Evolutionary conservation across 108 stramenopile genomes (phyloP).

Genomic region (Aurantiochytrium sp.): DNA sequence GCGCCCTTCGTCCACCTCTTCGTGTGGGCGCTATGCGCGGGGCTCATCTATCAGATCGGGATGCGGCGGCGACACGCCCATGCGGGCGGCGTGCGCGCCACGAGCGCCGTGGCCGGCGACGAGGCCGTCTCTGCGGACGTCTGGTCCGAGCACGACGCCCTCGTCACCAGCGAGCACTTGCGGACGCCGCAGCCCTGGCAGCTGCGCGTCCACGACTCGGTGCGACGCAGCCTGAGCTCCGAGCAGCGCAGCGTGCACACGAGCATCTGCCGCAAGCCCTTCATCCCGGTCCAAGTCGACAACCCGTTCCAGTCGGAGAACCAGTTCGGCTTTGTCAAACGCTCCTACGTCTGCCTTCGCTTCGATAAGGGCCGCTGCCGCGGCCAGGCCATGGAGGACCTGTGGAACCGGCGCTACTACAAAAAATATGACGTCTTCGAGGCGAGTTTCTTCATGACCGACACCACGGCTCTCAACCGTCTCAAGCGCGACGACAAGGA

Average conservation of each 20-base stretch:
- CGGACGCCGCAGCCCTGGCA: neutral
- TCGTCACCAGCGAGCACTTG: neutral
- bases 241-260: neutral
- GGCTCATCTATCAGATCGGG: neutral
- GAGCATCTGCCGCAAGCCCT: neutral
- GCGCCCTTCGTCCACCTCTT: slow-evolving; percentile 22
- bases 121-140: neutral
- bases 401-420: slow-evolving; percentile 24
- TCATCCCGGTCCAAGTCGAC: neutral
- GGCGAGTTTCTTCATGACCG: slow-evolving; percentile 19
- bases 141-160: neutral
- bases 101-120: neutral
- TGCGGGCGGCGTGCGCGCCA: neutral
- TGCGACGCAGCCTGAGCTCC: neutral
- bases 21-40: neutral
- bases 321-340: slow-evolving; percentile 8
- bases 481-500: slow-evolving; percentile 29
- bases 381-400: slow-evolving; percentile 5
- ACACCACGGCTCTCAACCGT: neutral
- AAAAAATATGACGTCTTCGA: slow-evolving; percentile 12
- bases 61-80: neutral
- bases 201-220: neutral
- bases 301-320: slow-evolving; percentile 14
- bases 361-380: slow-evolving; percentile 26
- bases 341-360: slow-evolving; percentile 17